Base-by-base conservation (phyloP, 1,139 yeast genomes). In the Nakaseomyces nivariensis region DNA sequence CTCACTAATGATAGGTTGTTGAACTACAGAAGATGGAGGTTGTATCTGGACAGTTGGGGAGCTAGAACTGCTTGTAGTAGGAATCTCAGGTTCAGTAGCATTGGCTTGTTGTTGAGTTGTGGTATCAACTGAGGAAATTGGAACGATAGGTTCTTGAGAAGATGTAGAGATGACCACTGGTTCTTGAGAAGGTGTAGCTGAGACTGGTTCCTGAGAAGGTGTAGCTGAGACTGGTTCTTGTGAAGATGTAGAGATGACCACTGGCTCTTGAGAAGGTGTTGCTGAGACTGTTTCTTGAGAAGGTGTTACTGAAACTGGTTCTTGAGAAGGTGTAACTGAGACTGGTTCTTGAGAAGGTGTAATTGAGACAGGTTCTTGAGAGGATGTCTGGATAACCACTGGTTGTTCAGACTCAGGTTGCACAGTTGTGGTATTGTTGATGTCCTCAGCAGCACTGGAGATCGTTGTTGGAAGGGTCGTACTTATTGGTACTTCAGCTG, bases 101-200 rank as follows among this genome's bases (percentile, higher is more conserved):
- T 52, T 44, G n/a, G 47, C 46, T 31, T 53, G 42, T 32, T 55
- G 43, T 40, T 51, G 44, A 36, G 51, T 46, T 11, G 48, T 22
- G 37, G 52, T 34, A 27, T 40, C 22, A 32, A 52, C 27, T 6
- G 46, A 41, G 4, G 43, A 25, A 5, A 17, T 27, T 25, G 31
- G 32, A 8, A 6, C 32, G 11, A 27, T 11, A 25, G 32, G 32
- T 11, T 24, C 43, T 17, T 25, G 22, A 10, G 43, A 40, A 24
- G 43, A 11, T 24, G 43, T 24, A 29, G 31, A 9, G 31, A 9
- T 29, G 9, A 29, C 22, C 22, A 17, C 31, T 29, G 31, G 31
- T 29, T 29, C 31, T 29, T 29, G 3, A 7, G 31, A 29, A 13
- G 37, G 11, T 34, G 37, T 11, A 10, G 3, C 11, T 9, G 9